A percentile compares a stretch with the other conserved stretches of the same genome.
Conservation (phyloP, 148 eudicot species). For the Diospyros kaki region DNA sequence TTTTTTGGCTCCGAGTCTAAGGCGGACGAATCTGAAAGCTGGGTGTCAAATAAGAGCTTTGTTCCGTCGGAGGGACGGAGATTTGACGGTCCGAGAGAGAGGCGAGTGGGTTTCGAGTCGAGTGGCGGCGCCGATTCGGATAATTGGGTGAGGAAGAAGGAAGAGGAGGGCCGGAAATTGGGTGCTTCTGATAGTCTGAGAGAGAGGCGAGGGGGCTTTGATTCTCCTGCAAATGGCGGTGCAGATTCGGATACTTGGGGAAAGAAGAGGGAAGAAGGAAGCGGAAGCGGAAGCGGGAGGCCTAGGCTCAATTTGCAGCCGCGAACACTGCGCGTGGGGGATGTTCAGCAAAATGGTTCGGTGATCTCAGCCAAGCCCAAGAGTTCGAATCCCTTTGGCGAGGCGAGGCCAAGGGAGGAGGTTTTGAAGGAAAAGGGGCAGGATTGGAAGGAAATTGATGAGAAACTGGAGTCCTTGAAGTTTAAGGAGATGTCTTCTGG, state of each 20-base stretch:
- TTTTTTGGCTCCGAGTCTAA: slow-evolving; percentile 57
- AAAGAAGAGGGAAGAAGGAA: slow-evolving; percentile 39
- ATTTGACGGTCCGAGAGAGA: slow-evolving; percentile 33
- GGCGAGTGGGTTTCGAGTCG: slow-evolving; percentile 67
- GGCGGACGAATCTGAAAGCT: slow-evolving; percentile 82
- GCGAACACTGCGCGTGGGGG: slow-evolving; percentile 49
- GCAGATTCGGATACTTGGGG: slow-evolving; percentile 54
- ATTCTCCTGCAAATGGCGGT: slow-evolving; percentile 21
- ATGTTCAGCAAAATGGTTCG: slow-evolving; percentile 26
- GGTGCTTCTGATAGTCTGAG: slow-evolving; percentile 45
- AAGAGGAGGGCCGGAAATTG: slow-evolving; percentile 31
- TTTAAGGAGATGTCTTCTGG: slow-evolving; percentile 39
- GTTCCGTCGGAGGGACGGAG: slow-evolving; percentile 42
- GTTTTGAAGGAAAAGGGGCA: slow-evolving; percentile 88
- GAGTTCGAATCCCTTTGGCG: slow-evolving; percentile 80
- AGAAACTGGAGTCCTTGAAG: slow-evolving; percentile 65
- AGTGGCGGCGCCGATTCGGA: slow-evolving; percentile 44
- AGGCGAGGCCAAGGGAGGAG: slow-evolving; percentile 95
- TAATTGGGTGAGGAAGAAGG: slow-evolving; percentile 53
- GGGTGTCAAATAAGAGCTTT: slow-evolving; percentile 72
- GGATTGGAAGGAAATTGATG: slow-evolving; percentile 97
- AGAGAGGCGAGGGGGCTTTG: slow-evolving; percentile 50
- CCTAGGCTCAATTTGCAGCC: slow-evolving; percentile 89
- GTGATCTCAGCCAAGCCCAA: slow-evolving; percentile 33
- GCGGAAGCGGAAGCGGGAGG: slow-evolving; percentile 33